Evolutionary conservation across 1,284 basidiomycete species (phyloP).

Genomic region (Trichosporon sp.): DNA sequence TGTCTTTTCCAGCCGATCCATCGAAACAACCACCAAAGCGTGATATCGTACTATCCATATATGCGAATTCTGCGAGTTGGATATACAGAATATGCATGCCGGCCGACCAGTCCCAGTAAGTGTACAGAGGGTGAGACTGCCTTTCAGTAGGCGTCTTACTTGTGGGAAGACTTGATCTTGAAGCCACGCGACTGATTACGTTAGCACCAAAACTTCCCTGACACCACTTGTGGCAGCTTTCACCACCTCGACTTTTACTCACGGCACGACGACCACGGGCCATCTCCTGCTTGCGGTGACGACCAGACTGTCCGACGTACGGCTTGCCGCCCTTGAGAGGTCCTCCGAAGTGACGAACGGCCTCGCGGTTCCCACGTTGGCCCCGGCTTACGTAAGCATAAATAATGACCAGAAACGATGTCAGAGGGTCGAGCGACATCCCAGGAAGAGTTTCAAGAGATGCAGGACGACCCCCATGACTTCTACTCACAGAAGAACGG

Average conservation of each 20-base stretch:
- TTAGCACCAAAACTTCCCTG: neutral
- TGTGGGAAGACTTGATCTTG: conserved; percentile 50
- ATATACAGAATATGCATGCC: neutral
- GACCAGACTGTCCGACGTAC: conserved; percentile 85
- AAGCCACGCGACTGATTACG: conserved; percentile 38
- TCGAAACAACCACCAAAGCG: neutral
- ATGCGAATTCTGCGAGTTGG: neutral
- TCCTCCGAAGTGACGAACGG: conserved; percentile 88
- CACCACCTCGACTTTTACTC: neutral
- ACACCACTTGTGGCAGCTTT: conserved; percentile 29
- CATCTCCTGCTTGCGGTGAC: conserved; percentile 80
- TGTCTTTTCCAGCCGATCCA: neutral
- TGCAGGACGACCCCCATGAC: too few relatives aligned
- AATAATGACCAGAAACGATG: too few relatives aligned
- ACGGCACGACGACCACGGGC: conserved; percentile 71
- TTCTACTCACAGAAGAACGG: conserved; percentile 61
- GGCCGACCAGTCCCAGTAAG: neutral
- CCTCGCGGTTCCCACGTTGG: conserved; percentile 86
- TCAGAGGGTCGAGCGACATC: too few relatives aligned
- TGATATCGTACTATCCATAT: neutral
- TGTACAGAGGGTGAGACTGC: neutral
- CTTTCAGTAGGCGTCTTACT: conserved; percentile 27
- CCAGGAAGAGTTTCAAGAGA: too few relatives aligned
- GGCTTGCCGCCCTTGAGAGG: conserved; percentile 43
- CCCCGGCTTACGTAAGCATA: conserved; percentile 51